Percentiles rank a stretch among this genome's conserved stretches.
Conservation (phyloP, 2,329 filamentous ascomycete genomes). For the Exophiala aquamarina region DNA sequence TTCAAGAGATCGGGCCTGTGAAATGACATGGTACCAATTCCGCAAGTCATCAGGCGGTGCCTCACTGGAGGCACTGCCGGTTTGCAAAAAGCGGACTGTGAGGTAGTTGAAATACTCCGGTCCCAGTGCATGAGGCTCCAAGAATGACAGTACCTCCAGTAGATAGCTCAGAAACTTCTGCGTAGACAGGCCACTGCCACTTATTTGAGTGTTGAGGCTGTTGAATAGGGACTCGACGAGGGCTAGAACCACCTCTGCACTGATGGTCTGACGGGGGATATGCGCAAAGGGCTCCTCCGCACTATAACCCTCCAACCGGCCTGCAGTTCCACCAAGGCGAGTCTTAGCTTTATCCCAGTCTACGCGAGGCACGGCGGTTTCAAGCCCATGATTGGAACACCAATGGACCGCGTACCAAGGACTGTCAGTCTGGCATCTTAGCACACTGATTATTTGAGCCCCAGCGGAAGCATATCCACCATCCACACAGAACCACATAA, state of each 20-base stretch:
- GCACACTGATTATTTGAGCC: constrained; percentile 38
- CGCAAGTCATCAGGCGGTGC: constrained; percentile 46
- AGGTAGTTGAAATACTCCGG: constrained; percentile 37
- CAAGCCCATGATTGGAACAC: constrained; percentile 20
- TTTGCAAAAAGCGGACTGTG: constrained; percentile 53
- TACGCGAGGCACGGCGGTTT: constrained; percentile 6
- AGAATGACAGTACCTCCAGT: constrained; percentile 46
- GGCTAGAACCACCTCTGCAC: constrained; percentile 57
- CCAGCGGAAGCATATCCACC: constrained; percentile 44
- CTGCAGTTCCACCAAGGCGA: constrained; percentile 15
- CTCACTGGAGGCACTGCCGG: constrained; percentile 46
- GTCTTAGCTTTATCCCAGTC: constrained; percentile 21
- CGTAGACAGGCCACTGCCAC: background rate
- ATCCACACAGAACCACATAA: constrained; percentile 53
- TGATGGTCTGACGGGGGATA: constrained; percentile 52
- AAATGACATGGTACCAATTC: constrained; percentile 5
- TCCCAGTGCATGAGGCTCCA: constrained; percentile 30
- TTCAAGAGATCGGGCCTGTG: constrained; percentile 9
- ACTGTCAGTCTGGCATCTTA: constrained; percentile 30
- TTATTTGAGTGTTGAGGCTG: constrained; percentile 40
- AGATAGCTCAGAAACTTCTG: constrained; percentile 15
- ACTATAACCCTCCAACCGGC: constrained; percentile 21
- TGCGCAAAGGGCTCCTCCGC: constrained; percentile 36
- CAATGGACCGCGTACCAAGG: constrained; percentile 45
- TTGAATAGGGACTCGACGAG: constrained; percentile 55